Evolutionary conservation across 441 rosid genomes (phyloP).

Genomic region (Populus hybrid): DNA sequence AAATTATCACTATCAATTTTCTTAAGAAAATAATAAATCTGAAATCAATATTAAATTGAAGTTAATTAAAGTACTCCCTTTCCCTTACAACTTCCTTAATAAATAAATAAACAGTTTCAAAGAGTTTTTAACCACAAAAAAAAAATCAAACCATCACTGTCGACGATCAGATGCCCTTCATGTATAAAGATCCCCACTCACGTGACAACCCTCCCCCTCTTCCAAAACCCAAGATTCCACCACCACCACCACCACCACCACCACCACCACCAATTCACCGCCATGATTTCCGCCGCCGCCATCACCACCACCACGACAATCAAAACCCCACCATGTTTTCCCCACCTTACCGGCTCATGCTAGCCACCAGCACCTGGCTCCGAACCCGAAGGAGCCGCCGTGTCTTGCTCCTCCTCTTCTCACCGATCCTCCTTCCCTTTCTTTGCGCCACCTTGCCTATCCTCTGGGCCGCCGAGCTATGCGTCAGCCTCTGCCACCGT

Average conservation of each 20-base stretch:
- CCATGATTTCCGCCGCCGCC: constrained; percentile 13
- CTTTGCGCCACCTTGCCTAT: constrained; percentile 50
- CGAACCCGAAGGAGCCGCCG: constrained; percentile 48
- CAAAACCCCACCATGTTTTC: constrained; percentile 10
- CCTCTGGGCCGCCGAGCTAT: constrained; percentile 47
- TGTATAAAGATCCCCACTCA: constrained; percentile 18
- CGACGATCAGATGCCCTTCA: constrained; percentile 7
- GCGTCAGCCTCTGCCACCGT: constrained; percentile 34
- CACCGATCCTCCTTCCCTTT: constrained; percentile 57
- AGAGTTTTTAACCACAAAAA: not conserved
- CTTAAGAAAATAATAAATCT: not conserved
- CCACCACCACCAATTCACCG: constrained; percentile 9
- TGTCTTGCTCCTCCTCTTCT: constrained; percentile 49
- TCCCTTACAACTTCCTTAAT: not conserved
- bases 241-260: not conserved
- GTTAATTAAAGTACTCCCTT: not conserved
- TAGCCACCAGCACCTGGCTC: constrained; percentile 45
- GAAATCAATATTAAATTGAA: not conserved
- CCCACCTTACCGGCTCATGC: constrained; percentile 29
- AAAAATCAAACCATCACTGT: not conserved
- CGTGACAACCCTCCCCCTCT: not conserved
- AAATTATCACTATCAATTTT: not conserved
- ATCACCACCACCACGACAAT: not conserved
- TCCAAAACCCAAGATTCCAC: constrained; percentile 7
- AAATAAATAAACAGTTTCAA: not conserved